These are phyloP conservation scores for Oropetium thomaeum DNA, from an alignment of 176 grass and related monocot genomes.

Conservation along the genomic window DNA sequence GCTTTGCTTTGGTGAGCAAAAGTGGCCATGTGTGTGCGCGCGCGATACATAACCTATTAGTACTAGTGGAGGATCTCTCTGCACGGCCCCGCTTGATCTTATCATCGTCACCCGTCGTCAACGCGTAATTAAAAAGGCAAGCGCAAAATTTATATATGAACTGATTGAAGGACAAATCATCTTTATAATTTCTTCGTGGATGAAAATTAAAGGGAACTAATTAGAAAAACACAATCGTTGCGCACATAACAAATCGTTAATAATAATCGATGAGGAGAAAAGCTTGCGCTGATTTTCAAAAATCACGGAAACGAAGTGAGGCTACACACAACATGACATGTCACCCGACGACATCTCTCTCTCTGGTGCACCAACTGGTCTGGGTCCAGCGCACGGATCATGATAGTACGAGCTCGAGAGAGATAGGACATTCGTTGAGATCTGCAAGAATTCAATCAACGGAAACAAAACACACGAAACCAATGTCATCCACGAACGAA, in stretches of 20 bases:
- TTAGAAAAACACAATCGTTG: too few relatives aligned
- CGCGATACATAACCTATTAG: conserved; percentile 16
- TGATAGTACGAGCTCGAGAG: background rate
- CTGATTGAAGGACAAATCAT: too few relatives aligned
- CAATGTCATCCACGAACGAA: too few relatives aligned
- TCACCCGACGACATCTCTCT: conserved; percentile 9
- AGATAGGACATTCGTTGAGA: background rate
- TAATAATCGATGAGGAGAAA: background rate
- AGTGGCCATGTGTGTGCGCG: conserved; percentile 24
- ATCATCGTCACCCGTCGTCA: conserved; percentile 34
- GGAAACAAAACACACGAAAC: background rate
- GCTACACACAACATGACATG: conserved; percentile 18
- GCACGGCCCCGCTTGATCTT: conserved; percentile 6
- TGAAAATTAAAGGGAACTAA: too few relatives aligned
- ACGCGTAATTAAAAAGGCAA: conserved; percentile 1
- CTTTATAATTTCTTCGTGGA: too few relatives aligned
- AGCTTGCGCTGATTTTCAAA: background rate
- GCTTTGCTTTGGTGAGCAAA: conserved; percentile 15
- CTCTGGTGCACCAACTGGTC: conserved; percentile 16
- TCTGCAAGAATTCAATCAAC: conserved; percentile 11
- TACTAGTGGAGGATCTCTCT: background rate
- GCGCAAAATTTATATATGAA: too few relatives aligned
- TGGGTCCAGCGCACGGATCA: background rate
- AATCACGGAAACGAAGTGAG: background rate
- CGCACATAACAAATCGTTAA: too few relatives aligned